Evolutionary conservation across 768 basidiomycete genomes (phyloP), one percentile per base, ranked within the genome.

Genomic region (Russula vinacea): DNA sequence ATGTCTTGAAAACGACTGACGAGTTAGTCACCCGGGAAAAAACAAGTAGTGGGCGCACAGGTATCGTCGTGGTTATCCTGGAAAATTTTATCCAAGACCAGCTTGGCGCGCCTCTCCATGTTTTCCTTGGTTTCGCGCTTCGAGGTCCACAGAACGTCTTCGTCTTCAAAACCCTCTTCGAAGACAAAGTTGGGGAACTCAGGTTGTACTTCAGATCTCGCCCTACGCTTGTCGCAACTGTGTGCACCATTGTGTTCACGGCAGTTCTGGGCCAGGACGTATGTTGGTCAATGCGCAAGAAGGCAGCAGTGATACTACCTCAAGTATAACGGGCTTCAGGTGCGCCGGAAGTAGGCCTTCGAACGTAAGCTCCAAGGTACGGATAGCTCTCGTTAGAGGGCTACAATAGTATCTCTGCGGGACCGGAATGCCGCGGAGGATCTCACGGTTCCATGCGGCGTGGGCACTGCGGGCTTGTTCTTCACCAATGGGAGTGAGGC

Each of bases 91-190:
- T 69, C 66, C 53, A 69, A 55, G 5, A 67, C 56, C 32, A 49
- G 44, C 40, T 42, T 69, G 45, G 68, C 68, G n/a, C 68, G 68
- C 40, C 29, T 37, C 32, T 58, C 58, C 7, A 44, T 14, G 39
- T 39, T 53, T 13, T 42, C 53, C 17, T 56, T 55, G 17, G 22
- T 54, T 40, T 69, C 68, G 17, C 66, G 57, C 35, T 56, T 49
- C 0, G 24, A 8, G 16, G 66, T 56, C 66, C 62, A 69, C 17
- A 62, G 13, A 11, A 58, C 42, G 32, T 69, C 68, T 39, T 69
- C 56, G 49, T 69, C 68, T 51, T 60, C 59, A 29, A 69, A 68
- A 14, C 62, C 68, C 17, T 69, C 68, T 17, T 69, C 68, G 13
- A 69, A 67, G 19, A 24, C 56, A 29, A 62, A 58, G 16, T 45